Conservation (phyloP, 2,329 filamentous ascomycete genomes). For the Aspergillus pseudonomiae region DNA sequence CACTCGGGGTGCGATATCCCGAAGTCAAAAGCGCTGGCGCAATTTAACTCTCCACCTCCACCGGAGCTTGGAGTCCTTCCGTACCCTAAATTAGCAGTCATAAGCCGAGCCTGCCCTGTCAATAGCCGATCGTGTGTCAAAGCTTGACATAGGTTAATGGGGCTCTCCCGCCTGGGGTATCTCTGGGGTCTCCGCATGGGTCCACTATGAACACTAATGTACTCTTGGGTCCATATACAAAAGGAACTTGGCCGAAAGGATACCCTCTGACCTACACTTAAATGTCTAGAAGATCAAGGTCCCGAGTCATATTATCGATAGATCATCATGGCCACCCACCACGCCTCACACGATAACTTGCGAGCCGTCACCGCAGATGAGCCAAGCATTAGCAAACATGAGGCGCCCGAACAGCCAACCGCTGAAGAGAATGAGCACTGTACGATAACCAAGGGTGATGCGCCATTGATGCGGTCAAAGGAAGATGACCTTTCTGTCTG, state of each 20-base stretch:
- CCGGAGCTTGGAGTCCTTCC: neutral
- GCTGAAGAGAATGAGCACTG: neutral
- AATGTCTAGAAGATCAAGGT: neutral
- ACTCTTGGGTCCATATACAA: neutral
- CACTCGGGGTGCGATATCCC: neutral
- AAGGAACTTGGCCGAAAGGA: neutral
- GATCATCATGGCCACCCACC: neutral
- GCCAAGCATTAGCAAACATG: constrained; percentile 4
- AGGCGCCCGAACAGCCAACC: constrained; percentile 5
- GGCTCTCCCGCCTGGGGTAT: neutral
- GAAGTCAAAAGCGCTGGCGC: neutral
- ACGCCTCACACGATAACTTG: neutral
- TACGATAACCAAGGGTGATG: constrained; percentile 1
- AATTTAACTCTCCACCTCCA: neutral
- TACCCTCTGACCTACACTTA: neutral
- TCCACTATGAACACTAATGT: neutral
- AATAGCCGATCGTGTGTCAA: neutral
- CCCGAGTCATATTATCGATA: neutral
- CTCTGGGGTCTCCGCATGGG: neutral
- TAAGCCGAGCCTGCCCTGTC: neutral
- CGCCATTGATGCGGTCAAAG: constrained; percentile 37
- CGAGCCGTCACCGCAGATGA: neutral
- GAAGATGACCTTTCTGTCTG: constrained; percentile 45
- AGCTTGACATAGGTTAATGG: neutral
- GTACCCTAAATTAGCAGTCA: neutral